Evolutionary conservation across 257 asterid genomes (phyloP), one percentile per base, ranked within the genome.

Genomic region (Gentiana straminea): DNA sequence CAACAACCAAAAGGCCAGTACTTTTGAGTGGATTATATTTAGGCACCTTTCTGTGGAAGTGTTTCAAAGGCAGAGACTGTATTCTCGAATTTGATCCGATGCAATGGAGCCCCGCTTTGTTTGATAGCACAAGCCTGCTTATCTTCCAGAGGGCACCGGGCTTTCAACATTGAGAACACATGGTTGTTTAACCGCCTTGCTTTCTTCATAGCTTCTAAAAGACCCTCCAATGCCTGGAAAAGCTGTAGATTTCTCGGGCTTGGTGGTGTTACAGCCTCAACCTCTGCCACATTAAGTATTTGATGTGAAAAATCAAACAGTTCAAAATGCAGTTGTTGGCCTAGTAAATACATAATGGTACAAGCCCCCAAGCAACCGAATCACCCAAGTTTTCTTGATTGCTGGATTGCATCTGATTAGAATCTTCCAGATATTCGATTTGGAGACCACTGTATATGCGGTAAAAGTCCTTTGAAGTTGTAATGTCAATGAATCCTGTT

Each of bases 301-400:
- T 91, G 98, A 72, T 91, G 86, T 36, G 98, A 91, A 80, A 91
- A 86, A 71, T 86, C 98, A 46, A 91, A 91, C 8, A 91, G 81
- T 69, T 91, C 96, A 43, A 84, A 91, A 67, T 91, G 98, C 68
- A 91, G 65, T 64, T 91, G 98, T 67, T 86, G 98, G 50, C 98
- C 98, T 15, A 91, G 94, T 70, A 91, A 76, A 76, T 91, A 91
- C 70, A 91, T 81, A 53, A 91, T 78, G 6, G 98, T 91, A 62
- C 98, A 91, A 66, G 95, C 98, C 59, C 96, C 98, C 98, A 91
- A 60, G 96, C 87, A 64, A 91, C 74, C 12, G 98, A 86, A 71
- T 91, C 98, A 3, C 98, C 98, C 88, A 91, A 57, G 76, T 77
- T 73, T 56, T 86, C 92, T 13, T 75, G 79, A 64, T 69, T 81